Evolutionary conservation across 2,329 filamentous ascomycete genomes (phyloP), one percentile per base, ranked within the genome.

Genomic region (Aschersonia sp.): DNA sequence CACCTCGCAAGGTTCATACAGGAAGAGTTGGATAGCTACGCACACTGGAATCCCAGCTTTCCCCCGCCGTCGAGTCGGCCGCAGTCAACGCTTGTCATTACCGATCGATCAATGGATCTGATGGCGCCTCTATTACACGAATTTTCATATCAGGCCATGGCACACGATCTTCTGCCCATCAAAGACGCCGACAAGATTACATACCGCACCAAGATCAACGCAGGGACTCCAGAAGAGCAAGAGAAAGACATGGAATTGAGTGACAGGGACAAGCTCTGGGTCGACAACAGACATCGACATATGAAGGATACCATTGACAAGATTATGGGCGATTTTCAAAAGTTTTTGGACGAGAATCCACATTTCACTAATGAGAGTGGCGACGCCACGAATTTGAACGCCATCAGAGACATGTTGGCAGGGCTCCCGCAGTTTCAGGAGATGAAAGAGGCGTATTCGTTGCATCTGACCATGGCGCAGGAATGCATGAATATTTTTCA

Each of bases 81-180:
- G 6, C 83, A 86, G 53, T 87, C 87, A 40, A 79, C 88, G 1
- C 75, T 98, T 1, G 71, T 95, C 57, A 84, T 98, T 51, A 86
- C 88, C 1, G 92, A 97, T 62, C 79, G 92, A 51, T 87, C 88
- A 6, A 92, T 98, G 84, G 92, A 98, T 62, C 66, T 95, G 4
- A 79, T 84, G 67, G 82, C 90, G 0, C 92, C 92, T 1, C 67
- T 97, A 9, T 61, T 97, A 4, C 92, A 98, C 65, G 92, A 98
- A 59, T 95, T 98, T 61, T 95, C 92, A 10, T 98, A 97, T 62
- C 92, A 98, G 65, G 88, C 92, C 45, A 97, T 98, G 90, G 90
- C 87, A 4, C 87, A 95, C 63, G 92, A 98, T 60, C 70, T 98
- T 7, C 69, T 98, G 32, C 84, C 84, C 0, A 87, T 98, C 59